Evolutionary conservation across 371 early-diverging fungal genomes (phyloP).

Genomic region (Batrachochytrium dendrobatidis): DNA sequence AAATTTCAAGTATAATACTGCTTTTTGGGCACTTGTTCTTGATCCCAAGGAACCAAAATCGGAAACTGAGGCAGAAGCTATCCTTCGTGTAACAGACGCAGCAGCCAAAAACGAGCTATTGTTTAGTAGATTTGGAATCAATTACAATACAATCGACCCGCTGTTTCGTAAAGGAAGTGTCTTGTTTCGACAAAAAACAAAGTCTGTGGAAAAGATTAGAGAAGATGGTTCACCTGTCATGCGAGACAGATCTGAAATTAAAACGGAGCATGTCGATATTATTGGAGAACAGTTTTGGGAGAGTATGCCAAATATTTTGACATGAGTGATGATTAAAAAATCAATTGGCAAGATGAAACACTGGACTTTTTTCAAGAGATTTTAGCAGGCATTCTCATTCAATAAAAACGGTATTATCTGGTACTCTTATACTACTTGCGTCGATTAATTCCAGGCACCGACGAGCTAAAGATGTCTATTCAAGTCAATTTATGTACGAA

Average conservation of each 20-base stretch:
- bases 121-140: conserved; percentile 72
- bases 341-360: no score
- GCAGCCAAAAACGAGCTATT: conserved; percentile 87
- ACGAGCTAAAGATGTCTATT: no score
- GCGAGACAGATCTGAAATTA: conserved; percentile 44
- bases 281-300: conserved; percentile 85
- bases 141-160: conserved; percentile 76
- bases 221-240: conserved; percentile 15
- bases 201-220: background rate
- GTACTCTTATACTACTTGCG: no score
- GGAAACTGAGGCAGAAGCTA: conserved; percentile 28
- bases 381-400: no score
- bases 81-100: conserved; percentile 49
- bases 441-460: no score
- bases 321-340: no score
- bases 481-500: no score
- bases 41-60: conserved; percentile 19
- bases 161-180: conserved; percentile 84
- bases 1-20: conserved; percentile 82
- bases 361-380: no score
- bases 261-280: conserved; percentile 69
- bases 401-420: no score
- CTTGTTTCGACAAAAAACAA: conserved; percentile 42
- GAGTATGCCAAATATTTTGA: conserved; percentile 15
- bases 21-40: conserved; percentile 86